Evolutionary conservation across 2,329 filamentous ascomycete genomes (phyloP), one percentile per base, ranked within the genome.

Genomic region (Chaetothyriales sp.): DNA sequence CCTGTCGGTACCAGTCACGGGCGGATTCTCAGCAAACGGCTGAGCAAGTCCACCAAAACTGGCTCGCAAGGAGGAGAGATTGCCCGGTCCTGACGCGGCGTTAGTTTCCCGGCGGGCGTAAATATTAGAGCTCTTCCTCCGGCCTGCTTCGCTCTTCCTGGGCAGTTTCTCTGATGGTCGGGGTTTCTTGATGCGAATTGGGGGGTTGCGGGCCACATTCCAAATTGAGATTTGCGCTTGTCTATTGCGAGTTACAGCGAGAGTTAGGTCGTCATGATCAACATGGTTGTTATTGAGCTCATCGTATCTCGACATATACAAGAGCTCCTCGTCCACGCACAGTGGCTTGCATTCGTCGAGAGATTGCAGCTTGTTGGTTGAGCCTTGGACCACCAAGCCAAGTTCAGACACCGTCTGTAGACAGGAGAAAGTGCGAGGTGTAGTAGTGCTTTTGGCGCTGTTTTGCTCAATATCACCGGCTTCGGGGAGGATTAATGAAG

Each of bases 71-170:
- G 44, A 28, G 2, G 22, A 29, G 48, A 83, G 73, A 46, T 76
- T 80, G 29, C 82, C 73, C 40, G 82, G 77, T n/a, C 69, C 68
- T 52, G 77, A 73, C 44, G 75, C 67, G 50, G 82, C 73, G 1
- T 90, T 89, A 0, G 89, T 94, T 1, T 82, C 90, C 2, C 71
- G 65, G 28, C 56, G 52, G 22, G 45, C 75, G 44, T 85, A 80
- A 4, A 80, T 78, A 55, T 80, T 78, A 2, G 81, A 84, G 63
- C 79, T 83, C 56, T 80, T 72, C 49, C 81, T 82, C 70, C 71
- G 57, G 45, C 63, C 54, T 46, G 55, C 46, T 22, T 61, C 57
- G 29, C 43, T 50, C 20, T 50, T 49, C 40, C 63, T 58, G 71
- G 73, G 28, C 73, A 77, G 53, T 78, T 76, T 54, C 70, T 78